Conservation (phyloP, 257 asterid species). For the Salvia miltiorrhiza region DNA sequence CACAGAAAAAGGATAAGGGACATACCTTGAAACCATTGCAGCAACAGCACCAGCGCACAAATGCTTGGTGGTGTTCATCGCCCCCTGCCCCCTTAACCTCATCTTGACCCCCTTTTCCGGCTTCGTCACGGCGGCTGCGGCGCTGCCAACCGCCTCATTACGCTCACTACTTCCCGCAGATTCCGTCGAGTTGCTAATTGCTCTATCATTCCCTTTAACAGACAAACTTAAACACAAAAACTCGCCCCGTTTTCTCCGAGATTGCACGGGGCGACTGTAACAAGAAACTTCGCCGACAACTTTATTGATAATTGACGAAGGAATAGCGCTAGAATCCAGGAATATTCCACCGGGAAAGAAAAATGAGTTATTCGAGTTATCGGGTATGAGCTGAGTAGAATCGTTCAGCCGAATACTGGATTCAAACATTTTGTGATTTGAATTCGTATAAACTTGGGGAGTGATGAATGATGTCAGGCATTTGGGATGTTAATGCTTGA, state of each 20-base stretch:
- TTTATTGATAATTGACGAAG: slow-evolving; percentile 40
- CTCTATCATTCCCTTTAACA: slow-evolving; percentile 35
- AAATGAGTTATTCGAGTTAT: slow-evolving; percentile 16
- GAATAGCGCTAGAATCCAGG: slow-evolving; percentile 44
- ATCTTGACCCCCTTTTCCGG: slow-evolving; percentile 24
- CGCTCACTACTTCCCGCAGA: slow-evolving; percentile 20
- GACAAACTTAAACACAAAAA: slow-evolving; percentile 76
- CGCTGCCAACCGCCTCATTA: slow-evolving; percentile 18
- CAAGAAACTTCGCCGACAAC: slow-evolving; percentile 25
- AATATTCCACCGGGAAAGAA: slow-evolving; percentile 62
- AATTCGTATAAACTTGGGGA: slow-evolving; percentile 17
- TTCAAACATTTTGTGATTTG: slow-evolving; percentile 30
- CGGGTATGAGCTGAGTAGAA: no score
- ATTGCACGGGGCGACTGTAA: slow-evolving; percentile 19
- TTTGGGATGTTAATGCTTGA: slow-evolving; percentile 4
- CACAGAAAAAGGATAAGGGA: not conserved
- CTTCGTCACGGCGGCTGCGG: slow-evolving; percentile 12
- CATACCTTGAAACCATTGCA: slow-evolving; percentile 88
- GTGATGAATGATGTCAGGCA: slow-evolving; percentile 2
- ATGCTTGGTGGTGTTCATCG: slow-evolving; percentile 85
- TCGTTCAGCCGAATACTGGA: slow-evolving; percentile 19
- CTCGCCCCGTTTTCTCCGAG: slow-evolving; percentile 27
- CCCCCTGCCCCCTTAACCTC: slow-evolving; percentile 46
- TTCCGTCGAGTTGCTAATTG: slow-evolving; percentile 19
- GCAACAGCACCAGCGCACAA: slow-evolving; percentile 97